Conservation (phyloP, 192 early-diverging fungal genomes). For the Phycomyces nitens region DNA sequence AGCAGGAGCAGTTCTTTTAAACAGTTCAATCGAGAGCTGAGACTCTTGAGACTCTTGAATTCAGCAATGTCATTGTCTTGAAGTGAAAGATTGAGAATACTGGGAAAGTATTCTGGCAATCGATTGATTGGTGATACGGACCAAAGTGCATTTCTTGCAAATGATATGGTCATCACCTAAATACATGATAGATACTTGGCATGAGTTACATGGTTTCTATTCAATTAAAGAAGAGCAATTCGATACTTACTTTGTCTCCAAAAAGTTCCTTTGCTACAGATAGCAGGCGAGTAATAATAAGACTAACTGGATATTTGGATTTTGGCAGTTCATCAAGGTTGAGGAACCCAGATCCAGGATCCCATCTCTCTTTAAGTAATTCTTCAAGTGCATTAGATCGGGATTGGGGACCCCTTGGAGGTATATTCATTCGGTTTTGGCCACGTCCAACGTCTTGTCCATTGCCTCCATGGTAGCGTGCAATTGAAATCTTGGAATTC, state of each 20-base stretch:
- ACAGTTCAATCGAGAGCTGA: constrained; percentile 28
- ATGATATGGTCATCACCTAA: constrained; percentile 41
- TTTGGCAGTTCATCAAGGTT: constrained; percentile 24
- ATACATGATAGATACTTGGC: background rate
- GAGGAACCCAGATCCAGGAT: constrained; percentile 10
- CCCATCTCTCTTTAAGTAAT: constrained; percentile 26
- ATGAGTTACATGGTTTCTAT: background rate
- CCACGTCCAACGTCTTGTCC: background rate
- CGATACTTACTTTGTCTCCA: constrained; percentile 12
- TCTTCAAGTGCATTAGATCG: constrained; percentile 4
- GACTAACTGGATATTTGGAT: constrained; percentile 4
- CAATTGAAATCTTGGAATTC: background rate
- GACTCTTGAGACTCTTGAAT: constrained; percentile 31
- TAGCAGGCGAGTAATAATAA: constrained; percentile 4
- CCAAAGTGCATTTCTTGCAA: constrained; percentile 34
- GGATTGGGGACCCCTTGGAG: background rate
- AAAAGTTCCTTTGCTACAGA: constrained; percentile 9
- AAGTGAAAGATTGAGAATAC: constrained; percentile 42
- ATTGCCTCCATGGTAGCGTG: background rate
- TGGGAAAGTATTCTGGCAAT: constrained; percentile 35
- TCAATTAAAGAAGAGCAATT: background rate
- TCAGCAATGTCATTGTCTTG: constrained; percentile 39
- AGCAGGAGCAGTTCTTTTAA: constrained; percentile 38
- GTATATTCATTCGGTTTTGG: background rate
- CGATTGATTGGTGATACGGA: constrained; percentile 24